Base-by-base conservation (phyloP, 2,329 filamentous ascomycete genomes). In the Cladophialophora chaetospira region DNA sequence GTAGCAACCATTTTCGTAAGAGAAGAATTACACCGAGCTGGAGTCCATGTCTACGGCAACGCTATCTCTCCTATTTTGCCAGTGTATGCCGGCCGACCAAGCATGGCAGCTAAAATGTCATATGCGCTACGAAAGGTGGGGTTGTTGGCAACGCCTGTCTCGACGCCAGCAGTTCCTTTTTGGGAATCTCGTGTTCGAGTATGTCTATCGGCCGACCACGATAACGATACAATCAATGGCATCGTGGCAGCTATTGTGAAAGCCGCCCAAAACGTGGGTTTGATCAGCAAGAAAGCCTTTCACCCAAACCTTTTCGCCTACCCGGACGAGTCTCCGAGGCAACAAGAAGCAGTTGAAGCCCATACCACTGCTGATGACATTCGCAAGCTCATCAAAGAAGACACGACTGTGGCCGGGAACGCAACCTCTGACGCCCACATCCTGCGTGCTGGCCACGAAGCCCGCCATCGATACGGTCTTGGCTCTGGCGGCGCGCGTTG, bases 161-260 rank as follows among this genome's bases (percentile, higher is more conserved):
- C 47, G 2, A 46, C 46, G 11, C 54, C 54, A 9, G 54, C 54
- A n/a, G 43, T 47, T 19, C 46, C 46, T n/a, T 52, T 57, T 15
- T 57, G 54, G 54, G 47, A 57, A 21, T 53, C 54, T n/a, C 48
- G 54, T 23, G 33, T 57, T 4, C 54, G 54, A n/a, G 15, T 57
- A 25, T 57, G 47, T 57, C 47, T 52, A 33, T 57, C 54, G 5
- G 47, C 54, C 6, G 54, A 47, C 25, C 40, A 53, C 31, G 43
- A 44, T 19, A 40, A 57, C 29, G 43, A 26, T 26, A 45, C 43
- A n/a, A 40, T 57, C 3, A 35, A 51, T 21, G 40, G 19, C 3
- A 38, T 57, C 25, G 13, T 52, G 11, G 6, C 21, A 17, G 28
- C 46, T n/a, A 47, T 57, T 17, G 26, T 57, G 3, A 33, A 40